A percentile compares a stretch with the other conserved stretches of the same genome.
Conservation (phyloP, 306 rosid species). For the Corylus heterophylla region DNA sequence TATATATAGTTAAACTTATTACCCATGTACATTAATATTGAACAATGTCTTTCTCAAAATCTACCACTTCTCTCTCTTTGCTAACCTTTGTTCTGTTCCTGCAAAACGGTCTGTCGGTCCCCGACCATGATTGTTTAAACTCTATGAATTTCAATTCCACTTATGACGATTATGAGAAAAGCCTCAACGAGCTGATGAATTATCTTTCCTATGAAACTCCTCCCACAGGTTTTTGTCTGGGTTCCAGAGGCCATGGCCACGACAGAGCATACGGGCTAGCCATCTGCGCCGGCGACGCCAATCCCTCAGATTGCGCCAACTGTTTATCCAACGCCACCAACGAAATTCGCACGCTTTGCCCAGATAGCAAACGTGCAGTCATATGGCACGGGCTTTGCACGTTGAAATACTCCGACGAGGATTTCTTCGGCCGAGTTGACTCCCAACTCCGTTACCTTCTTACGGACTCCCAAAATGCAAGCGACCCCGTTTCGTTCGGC, state of each 20-base stretch:
- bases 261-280: background rate
- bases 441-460: no score
- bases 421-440: background rate
- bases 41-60: background rate
- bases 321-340: background rate
- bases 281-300: background rate
- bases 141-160: background rate
- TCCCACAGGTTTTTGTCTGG: background rate
- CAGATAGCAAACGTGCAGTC: background rate
- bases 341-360: background rate
- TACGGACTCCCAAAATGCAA: background rate
- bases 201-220: background rate
- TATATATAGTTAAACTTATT: background rate
- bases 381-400: background rate
- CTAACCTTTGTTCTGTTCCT: background rate
- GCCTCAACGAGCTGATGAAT: background rate
- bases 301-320: background rate
- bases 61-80: background rate
- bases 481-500: background rate
- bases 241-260: background rate
- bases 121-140: conserved; percentile 1
- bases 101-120: background rate
- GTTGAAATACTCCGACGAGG: background rate
- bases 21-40: background rate
- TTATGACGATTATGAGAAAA: background rate